Evolutionary conservation across 257 asterid species (phyloP), one percentile per base, ranked within the genome.

Genomic region (Misopates orontium): DNA sequence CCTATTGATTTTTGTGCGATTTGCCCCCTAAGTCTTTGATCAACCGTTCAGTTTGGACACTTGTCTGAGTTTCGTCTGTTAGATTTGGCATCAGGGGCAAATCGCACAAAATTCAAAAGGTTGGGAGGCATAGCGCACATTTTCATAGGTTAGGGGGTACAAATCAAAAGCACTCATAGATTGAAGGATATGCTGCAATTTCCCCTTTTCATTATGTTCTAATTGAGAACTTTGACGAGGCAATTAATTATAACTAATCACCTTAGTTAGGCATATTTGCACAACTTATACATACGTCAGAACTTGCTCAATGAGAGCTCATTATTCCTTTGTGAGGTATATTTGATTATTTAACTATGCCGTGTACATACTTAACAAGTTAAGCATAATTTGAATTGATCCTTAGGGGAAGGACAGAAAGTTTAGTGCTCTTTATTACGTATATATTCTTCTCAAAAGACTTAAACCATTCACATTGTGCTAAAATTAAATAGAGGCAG

Each of bases 211-310:
- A n/a, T n/a, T n/a, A n/a, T n/a, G 60, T 65, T 51, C 56, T 52
- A 64, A 48, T 32, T 32, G 42, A 51, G 32, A 67, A 58, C 53
- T 73, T 64, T 66, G 22, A 48, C 25, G 23, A 20, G n/a, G 21
- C 21, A 25, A 47, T 55, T 50, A 71, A 32, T 14, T 21, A 56
- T 44, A 25, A 41, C 13, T 28, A 45, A 64, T 32, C 21, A 51
- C 60, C 32, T 18, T 53, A 54, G 82, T 69, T 69, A 69, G 74
- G 82, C 50, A 68, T 60, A 58, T 49, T 28, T 56, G 64, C 75
- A 50, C 55, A 56, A 62, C 24, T 66, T 7, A 57, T 56, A 22
- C 39, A 60, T 70, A 66, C 52, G 44, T 58, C 41, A n/a, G 56
- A 58, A 36, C 65, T 59, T 69, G 60, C 20, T 40, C 15, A 3